These are phyloP conservation scores for Claviceps arundinis DNA, from an alignment of 2,329 filamentous ascomycete species.

Conservation along the genomic window DNA sequence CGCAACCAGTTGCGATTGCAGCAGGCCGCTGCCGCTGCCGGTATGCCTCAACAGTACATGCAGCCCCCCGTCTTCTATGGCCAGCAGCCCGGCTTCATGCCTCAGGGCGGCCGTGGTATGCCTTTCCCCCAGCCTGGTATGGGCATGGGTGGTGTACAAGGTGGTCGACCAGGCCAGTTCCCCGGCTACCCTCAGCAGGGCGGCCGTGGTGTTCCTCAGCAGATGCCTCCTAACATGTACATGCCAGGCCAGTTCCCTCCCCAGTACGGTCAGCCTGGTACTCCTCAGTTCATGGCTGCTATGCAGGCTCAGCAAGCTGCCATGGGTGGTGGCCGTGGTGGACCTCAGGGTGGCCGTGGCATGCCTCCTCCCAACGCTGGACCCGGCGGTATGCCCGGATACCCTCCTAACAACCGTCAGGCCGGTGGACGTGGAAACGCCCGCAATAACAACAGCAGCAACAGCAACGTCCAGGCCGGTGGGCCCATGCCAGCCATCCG, in stretches of 20 bases:
- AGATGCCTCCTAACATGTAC: constrained; percentile 79
- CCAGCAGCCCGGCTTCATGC: constrained; percentile 59
- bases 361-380: constrained; percentile 56
- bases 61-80: constrained; percentile 88
- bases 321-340: constrained; percentile 48
- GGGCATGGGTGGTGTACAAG: constrained; percentile 59
- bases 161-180: constrained; percentile 76
- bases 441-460: constrained; percentile 13
- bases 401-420: constrained; percentile 42
- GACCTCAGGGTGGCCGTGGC: constrained; percentile 55
- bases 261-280: constrained; percentile 66
- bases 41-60: constrained; percentile 80
- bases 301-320: constrained; percentile 59
- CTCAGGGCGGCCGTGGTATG: constrained; percentile 51
- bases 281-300: constrained; percentile 67
- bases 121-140: constrained; percentile 52
- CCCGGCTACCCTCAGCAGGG: constrained; percentile 75
- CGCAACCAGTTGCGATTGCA: constrained; percentile 98
- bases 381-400: constrained; percentile 38
- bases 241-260: constrained; percentile 71
- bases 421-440: constrained; percentile 33
- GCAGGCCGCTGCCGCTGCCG: constrained; percentile 82
- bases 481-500: constrained; percentile 34
- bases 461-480: constrained; percentile 19
- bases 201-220: constrained; percentile 77